Percentiles rank a stretch among this genome's conserved stretches.
phyloP scores from a whole-genome alignment of 805 yeast genomes.

The Candida piceae region DNA sequence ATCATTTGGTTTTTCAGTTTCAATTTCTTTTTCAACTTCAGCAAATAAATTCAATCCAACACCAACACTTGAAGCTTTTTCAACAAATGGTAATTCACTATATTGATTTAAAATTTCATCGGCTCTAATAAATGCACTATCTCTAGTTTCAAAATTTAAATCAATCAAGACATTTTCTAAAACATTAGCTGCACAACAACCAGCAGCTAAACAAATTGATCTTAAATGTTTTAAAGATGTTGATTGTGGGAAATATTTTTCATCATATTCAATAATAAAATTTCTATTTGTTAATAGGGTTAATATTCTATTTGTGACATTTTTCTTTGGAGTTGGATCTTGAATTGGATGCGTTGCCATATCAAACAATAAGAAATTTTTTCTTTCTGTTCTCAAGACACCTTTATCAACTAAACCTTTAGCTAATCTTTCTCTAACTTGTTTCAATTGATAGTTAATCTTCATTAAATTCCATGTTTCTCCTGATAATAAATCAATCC shows the following conservation, averaged over 20 bases:
- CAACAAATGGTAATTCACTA: slow-evolving; percentile 75
- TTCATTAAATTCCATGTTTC: slow-evolving; percentile 98
- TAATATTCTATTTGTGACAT: slow-evolving; percentile 67
- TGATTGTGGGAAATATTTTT: slow-evolving; percentile 63
- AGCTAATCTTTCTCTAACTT: slow-evolving; percentile 93
- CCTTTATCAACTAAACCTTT: slow-evolving; percentile 98
- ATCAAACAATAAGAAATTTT: slow-evolving; percentile 89
- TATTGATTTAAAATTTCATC: slow-evolving; percentile 82
- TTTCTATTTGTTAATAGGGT: slow-evolving; percentile 68
- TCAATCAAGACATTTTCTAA: slow-evolving; percentile 80
- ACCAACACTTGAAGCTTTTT: slow-evolving; percentile 56
- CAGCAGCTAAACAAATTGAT: slow-evolving; percentile 76
- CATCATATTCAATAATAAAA: slow-evolving; percentile 47
- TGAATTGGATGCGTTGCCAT: slow-evolving; percentile 98
- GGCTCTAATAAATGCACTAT: slow-evolving; percentile 88
- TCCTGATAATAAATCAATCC: slow-evolving; percentile 92
- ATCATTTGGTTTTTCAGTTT: slow-evolving; percentile 44
- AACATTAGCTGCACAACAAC: slow-evolving; percentile 94
- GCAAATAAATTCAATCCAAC: slow-evolving; percentile 63
- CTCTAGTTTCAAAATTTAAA: slow-evolving; percentile 81
- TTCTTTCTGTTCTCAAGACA: slow-evolving; percentile 89
- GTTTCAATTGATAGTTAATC: slow-evolving; percentile 91
- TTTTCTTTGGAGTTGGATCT: slow-evolving; percentile 80
- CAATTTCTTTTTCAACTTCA: slow-evolving; percentile 46
- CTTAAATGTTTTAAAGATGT: slow-evolving; percentile 69